Percentiles rank a stretch among this genome's conserved stretches.
These are phyloP conservation scores for Berkeleyomyces basicola DNA, from an alignment of 2,329 filamentous ascomycete species.

Conservation along the genomic window DNA sequence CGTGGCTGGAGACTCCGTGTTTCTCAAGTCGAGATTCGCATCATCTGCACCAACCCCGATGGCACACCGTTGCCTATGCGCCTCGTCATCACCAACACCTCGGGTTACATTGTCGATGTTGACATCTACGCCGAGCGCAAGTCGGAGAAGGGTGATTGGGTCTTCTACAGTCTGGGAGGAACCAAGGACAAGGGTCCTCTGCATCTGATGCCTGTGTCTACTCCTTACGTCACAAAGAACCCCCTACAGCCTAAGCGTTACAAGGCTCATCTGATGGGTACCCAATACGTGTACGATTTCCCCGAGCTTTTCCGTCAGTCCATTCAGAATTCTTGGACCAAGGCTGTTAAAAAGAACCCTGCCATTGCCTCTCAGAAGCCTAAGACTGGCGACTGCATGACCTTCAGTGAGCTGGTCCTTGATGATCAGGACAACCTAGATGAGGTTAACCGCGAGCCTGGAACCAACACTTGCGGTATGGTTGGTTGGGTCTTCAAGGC, in stretches of 20 bases:
- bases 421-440: slow-evolving; percentile 85
- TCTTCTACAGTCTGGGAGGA: slow-evolving; percentile 94
- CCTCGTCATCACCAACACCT: slow-evolving; percentile 95
- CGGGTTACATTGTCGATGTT: slow-evolving; percentile 91
- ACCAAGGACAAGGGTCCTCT: slow-evolving; percentile 90
- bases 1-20: slow-evolving; percentile 94
- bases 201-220: slow-evolving; percentile 80
- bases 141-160: slow-evolving; percentile 94
- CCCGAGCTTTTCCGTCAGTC: slow-evolving; percentile 97
- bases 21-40: slow-evolving; percentile 92
- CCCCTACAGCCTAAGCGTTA: slow-evolving; percentile 97
- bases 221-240: slow-evolving; percentile 95
- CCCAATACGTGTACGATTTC: slow-evolving; percentile 99
- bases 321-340: slow-evolving; percentile 85
- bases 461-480: slow-evolving; percentile 94
- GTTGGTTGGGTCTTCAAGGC: slow-evolving; percentile 95
- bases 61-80: slow-evolving; percentile 80
- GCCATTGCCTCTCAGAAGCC: slow-evolving; percentile 67
- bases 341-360: slow-evolving; percentile 56
- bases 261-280: slow-evolving; percentile 98
- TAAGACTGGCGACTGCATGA: slow-evolving; percentile 74
- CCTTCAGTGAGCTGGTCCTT: slow-evolving; percentile 84
- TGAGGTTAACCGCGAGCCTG: slow-evolving; percentile 87
- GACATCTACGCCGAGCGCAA: slow-evolving; percentile 97
- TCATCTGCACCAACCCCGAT: slow-evolving; percentile 81